Evolutionary conservation across 2,329 filamentous ascomycete genomes (phyloP).

Genomic region (Ceratocystis ficicola): DNA sequence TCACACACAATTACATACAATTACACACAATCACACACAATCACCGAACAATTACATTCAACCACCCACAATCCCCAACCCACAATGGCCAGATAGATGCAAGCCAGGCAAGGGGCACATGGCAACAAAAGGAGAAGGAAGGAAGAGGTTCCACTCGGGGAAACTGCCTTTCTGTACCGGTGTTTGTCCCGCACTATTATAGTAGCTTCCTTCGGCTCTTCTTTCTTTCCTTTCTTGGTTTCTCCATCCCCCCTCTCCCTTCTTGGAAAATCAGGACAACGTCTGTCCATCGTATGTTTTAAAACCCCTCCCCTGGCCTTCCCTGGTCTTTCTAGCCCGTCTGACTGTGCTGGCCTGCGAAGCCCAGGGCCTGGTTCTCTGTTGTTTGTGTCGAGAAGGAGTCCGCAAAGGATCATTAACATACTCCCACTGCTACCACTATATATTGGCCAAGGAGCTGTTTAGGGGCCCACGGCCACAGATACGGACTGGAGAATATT

Average conservation of each 20-base stretch:
- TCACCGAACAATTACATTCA: no score
- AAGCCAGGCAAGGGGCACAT: neutral
- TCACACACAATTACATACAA: no score
- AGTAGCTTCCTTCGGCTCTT: neutral
- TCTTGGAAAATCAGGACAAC: neutral
- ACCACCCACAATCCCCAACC: no score
- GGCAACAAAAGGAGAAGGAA: neutral
- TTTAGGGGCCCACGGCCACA: no score
- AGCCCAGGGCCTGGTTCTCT: no score
- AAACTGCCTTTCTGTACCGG: neutral
- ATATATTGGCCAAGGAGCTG: neutral
- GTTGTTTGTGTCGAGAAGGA: no score
- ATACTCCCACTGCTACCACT: neutral
- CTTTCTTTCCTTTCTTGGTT: slow-evolving; percentile 1
- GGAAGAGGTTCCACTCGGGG: neutral
- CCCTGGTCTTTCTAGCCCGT: neutral
- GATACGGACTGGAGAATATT: neutral
- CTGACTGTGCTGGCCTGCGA: no score
- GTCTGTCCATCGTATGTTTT: slow-evolving; percentile 1
- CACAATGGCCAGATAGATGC: no score
- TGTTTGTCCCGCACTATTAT: neutral
- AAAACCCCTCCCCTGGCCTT: neutral
- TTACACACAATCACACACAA: no score
- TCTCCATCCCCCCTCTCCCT: neutral
- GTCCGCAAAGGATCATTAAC: neutral